phyloP scores from a whole-genome alignment of 2,329 filamentous ascomycete species.

The Colletotrichum sp. region DNA sequence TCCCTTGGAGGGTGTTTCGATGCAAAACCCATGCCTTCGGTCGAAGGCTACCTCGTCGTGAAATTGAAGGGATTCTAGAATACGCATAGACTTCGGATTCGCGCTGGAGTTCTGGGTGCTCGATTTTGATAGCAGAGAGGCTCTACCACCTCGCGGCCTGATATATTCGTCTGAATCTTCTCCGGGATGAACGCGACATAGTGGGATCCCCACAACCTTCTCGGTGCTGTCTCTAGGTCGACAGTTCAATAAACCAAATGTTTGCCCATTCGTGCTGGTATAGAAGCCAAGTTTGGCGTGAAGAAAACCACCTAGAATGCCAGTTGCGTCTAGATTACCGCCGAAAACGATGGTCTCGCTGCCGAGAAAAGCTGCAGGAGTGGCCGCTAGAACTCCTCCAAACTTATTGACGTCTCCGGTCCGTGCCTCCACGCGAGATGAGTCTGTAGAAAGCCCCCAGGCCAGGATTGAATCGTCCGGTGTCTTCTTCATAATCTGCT shows the following conservation, averaged over 20 bases:
- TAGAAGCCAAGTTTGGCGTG: background rate
- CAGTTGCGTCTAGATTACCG: background rate
- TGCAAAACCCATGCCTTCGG: background rate
- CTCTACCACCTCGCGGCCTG: background rate
- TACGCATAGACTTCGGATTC: background rate
- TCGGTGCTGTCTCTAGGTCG: background rate
- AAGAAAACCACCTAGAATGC: background rate
- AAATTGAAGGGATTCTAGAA: background rate
- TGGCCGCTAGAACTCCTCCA: background rate
- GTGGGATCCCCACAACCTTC: background rate
- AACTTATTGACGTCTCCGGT: background rate
- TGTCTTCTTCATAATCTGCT: conserved; percentile 19
- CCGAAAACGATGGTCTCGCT: background rate
- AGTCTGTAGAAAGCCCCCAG: conserved; percentile 2
- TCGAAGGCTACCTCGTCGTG: background rate
- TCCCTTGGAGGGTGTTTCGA: background rate
- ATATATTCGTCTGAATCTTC: background rate
- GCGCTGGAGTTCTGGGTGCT: accelerated
- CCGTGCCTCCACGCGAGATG: accelerated
- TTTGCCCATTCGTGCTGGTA: background rate
- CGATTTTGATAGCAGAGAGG: background rate
- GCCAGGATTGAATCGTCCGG: conserved; percentile 25
- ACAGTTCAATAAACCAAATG: background rate
- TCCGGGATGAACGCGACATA: background rate
- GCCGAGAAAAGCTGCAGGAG: background rate